phyloP scores from a whole-genome alignment of 352 stramenopile genomes.

The Phytopythium delawarense region DNA sequence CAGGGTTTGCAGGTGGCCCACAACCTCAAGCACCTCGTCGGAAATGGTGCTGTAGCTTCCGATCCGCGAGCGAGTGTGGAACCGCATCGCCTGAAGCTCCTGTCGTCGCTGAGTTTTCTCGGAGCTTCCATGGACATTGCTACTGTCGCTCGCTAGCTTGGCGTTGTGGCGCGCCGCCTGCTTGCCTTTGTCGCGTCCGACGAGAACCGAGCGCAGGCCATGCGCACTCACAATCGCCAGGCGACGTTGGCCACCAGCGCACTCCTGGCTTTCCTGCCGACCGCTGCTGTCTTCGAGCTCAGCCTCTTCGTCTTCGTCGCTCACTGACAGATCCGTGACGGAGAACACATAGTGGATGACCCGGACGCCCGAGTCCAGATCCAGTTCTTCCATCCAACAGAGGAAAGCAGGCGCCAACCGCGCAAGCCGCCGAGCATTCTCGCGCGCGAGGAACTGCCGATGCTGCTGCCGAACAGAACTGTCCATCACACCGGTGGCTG shows the following conservation, averaged over 20 bases:
- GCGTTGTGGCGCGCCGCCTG: not conserved
- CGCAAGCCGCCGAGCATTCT: conserved; percentile 41
- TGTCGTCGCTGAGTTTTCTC: not conserved
- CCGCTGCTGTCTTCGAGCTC: conserved; percentile 13
- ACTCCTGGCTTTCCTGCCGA: not conserved
- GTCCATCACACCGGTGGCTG: conserved; percentile 1
- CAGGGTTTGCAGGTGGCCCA: conserved; percentile 30
- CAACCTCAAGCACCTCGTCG: conserved; percentile 41
- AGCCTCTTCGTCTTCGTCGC: conserved; percentile 21
- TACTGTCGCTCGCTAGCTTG: conserved; percentile 6
- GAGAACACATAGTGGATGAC: conserved; percentile 66
- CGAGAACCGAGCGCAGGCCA: conserved; percentile 42
- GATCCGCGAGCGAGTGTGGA: conserved; percentile 68
- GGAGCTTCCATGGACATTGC: conserved; percentile 16
- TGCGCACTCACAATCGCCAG: conserved; percentile 68
- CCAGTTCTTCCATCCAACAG: conserved; percentile 77
- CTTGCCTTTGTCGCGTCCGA: conserved; percentile 15
- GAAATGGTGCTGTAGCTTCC: conserved; percentile 73
- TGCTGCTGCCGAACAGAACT: conserved; percentile 21
- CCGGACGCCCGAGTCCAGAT: conserved; percentile 49
- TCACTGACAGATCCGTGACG: conserved; percentile 21
- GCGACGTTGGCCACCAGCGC: conserved; percentile 7
- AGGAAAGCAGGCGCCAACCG: conserved; percentile 45
- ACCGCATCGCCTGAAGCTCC: conserved; percentile 26
- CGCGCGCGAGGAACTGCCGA: conserved; percentile 29